These are phyloP conservation scores for Ambispora gerdemannii DNA, from an alignment of 192 early-diverging fungal species.

Conservation along the genomic window DNA sequence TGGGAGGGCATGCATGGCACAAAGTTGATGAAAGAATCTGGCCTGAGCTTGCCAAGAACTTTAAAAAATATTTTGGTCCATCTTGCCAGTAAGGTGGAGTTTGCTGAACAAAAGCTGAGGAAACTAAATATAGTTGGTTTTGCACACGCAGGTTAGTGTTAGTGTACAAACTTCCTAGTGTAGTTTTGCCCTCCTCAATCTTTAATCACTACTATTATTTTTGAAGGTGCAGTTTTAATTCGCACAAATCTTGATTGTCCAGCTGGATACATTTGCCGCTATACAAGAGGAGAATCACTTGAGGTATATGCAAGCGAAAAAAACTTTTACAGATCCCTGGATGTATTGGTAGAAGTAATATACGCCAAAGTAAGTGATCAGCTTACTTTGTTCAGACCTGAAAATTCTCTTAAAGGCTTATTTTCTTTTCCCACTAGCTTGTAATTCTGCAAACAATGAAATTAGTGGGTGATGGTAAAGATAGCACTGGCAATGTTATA, in stretches of 20 bases:
- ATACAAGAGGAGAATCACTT: constrained; percentile 29
- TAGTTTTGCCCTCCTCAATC: constrained; percentile 4
- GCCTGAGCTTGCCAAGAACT: constrained; percentile 30
- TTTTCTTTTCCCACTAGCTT: constrained; percentile 26
- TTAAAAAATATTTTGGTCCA: constrained; percentile 30
- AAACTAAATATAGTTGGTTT: constrained; percentile 32
- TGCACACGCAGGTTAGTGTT: constrained; percentile 30
- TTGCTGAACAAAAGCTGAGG: constrained; percentile 31
- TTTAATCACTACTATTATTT: constrained; percentile 27
- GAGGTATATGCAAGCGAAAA: constrained; percentile 29
- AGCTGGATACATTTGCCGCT: constrained; percentile 30
- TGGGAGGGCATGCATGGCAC: constrained; percentile 27
- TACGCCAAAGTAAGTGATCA: constrained; percentile 29
- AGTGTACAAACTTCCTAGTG: neutral
- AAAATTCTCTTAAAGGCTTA: constrained; percentile 22
- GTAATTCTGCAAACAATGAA: constrained; percentile 31
- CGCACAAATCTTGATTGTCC: constrained; percentile 31
- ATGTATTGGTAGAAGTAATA: constrained; percentile 30
- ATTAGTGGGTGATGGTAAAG: constrained; percentile 12
- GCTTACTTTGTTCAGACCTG: constrained; percentile 2
- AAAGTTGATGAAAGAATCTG: constrained; percentile 30
- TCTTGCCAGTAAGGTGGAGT: constrained; percentile 28
- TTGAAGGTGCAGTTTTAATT: constrained; percentile 32
- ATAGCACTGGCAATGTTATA: constrained; percentile 13
- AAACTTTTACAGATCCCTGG: constrained; percentile 31